A percentile compares a stretch with the other conserved stretches of the same genome.
Conservation (phyloP, 805 yeast genomes). For the Saccharomycopsis capsularis region DNA sequence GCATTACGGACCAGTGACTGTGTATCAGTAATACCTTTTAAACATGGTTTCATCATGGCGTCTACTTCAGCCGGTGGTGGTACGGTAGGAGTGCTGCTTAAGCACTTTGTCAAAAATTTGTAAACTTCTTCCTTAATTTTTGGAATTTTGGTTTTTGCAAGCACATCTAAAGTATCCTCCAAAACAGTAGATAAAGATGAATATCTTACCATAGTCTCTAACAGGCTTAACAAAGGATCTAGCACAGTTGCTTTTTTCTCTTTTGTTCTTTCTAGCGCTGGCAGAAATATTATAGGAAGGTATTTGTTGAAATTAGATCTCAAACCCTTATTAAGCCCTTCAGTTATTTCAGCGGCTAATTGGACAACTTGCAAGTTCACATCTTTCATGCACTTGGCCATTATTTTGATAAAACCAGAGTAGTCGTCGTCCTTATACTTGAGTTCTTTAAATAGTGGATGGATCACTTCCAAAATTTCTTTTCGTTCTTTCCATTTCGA, state of each 20-base stretch:
- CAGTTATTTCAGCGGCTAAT: conserved; percentile 62
- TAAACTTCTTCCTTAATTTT: conserved; percentile 70
- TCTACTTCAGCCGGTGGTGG: conserved; percentile 54
- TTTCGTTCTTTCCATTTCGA: conserved; percentile 89
- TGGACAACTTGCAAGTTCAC: conserved; percentile 85
- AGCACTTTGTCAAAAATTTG: conserved; percentile 55
- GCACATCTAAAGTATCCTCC: conserved; percentile 36
- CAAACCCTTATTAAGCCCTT: conserved; percentile 59
- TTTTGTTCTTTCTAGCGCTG: conserved; percentile 74
- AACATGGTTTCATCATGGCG: conserved; percentile 45
- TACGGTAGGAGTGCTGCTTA: conserved; percentile 39
- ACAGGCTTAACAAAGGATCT: conserved; percentile 59
- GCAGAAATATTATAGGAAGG: conserved; percentile 43
- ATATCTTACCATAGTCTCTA: conserved; percentile 54
- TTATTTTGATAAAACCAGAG: conserved; percentile 47
- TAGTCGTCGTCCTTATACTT: conserved; percentile 61
- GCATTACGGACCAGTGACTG: conserved; percentile 77
- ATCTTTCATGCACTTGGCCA: conserved; percentile 76
- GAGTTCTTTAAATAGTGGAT: conserved; percentile 44
- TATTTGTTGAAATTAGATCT: conserved; percentile 50
- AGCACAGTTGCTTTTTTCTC: conserved; percentile 79
- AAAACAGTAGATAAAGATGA: conserved; percentile 47
- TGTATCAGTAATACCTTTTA: conserved; percentile 70
- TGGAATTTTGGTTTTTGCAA: conserved; percentile 63
- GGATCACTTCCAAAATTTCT: conserved; percentile 66